phyloP scores from a whole-genome alignment of 495 filamentous ascomycete species.

The Penicillium silybi region DNA sequence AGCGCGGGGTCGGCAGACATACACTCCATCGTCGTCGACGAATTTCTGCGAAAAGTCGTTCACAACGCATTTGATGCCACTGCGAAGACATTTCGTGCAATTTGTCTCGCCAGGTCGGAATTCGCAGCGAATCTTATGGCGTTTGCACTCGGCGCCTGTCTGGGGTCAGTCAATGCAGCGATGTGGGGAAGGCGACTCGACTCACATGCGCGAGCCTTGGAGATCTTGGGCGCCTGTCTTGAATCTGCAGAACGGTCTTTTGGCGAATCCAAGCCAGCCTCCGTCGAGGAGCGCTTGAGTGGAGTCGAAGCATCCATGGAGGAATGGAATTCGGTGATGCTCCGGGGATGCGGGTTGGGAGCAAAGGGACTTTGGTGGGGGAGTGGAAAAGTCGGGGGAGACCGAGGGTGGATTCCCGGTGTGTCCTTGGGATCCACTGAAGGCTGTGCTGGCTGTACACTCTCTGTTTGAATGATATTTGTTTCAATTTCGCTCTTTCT shows the following conservation, averaged over 20 bases:
- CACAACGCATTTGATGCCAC: slow-evolving; percentile 45
- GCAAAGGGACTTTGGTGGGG: slow-evolving; percentile 15
- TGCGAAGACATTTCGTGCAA: slow-evolving; percentile 45
- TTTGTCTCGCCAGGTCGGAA: slow-evolving; percentile 39
- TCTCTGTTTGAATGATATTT: neutral
- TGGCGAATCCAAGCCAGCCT: slow-evolving; percentile 36
- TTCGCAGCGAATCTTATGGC: slow-evolving; percentile 48
- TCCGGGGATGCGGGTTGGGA: slow-evolving; percentile 29
- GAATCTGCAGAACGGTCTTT: slow-evolving; percentile 19
- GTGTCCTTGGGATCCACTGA: neutral
- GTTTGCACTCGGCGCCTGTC: slow-evolving; percentile 45
- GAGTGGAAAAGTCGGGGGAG: slow-evolving; percentile 13
- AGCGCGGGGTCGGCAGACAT: slow-evolving; percentile 15
- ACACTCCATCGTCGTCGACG: slow-evolving; percentile 46
- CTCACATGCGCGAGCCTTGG: slow-evolving; percentile 48
- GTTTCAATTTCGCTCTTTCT: neutral
- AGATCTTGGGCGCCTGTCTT: slow-evolving; percentile 34
- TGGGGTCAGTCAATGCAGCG: neutral
- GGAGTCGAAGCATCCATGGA: slow-evolving; percentile 24
- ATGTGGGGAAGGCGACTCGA: slow-evolving; percentile 15
- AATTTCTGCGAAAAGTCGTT: slow-evolving; percentile 51
- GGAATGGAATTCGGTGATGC: slow-evolving; percentile 34
- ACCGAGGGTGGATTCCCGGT: neutral
- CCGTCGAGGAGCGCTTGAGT: slow-evolving; percentile 42
- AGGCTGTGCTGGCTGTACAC: neutral